These are phyloP conservation scores for Lactifluus echinatus DNA, from an alignment of 768 basidiomycete species.

Conservation along the genomic window DNA sequence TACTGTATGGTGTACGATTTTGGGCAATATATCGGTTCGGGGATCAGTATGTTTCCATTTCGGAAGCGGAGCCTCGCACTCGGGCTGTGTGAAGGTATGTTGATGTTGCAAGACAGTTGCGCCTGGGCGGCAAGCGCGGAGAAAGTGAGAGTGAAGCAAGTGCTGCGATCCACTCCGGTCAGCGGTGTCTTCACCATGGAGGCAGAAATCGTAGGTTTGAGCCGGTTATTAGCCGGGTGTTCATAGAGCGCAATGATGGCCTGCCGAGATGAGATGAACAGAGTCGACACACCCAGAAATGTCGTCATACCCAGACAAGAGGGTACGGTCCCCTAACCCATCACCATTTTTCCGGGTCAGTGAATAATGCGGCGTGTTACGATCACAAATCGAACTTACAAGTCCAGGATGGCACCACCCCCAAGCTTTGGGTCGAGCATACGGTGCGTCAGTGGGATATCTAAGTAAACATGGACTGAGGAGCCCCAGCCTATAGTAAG, in stretches of 20 bases:
- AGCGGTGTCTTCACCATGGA: constrained; percentile 70
- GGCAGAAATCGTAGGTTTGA: constrained; percentile 52
- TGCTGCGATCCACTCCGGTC: constrained; percentile 72
- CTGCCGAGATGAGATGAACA: constrained; percentile 29
- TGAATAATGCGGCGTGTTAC: neutral
- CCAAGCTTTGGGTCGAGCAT: constrained; percentile 74
- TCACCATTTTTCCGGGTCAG: neutral
- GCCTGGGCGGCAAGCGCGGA: constrained; percentile 61
- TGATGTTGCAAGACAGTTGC: constrained; percentile 61
- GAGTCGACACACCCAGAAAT: neutral
- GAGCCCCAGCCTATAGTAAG: no score
- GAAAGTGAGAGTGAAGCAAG: constrained; percentile 69
- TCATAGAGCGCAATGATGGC: constrained; percentile 75
- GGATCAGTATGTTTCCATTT: constrained; percentile 57
- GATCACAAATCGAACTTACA: constrained; percentile 41
- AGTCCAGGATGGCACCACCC: constrained; percentile 76
- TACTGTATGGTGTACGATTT: constrained; percentile 58
- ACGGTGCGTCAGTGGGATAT: constrained; percentile 58
- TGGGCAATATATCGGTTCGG: constrained; percentile 58
- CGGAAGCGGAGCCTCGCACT: constrained; percentile 69
- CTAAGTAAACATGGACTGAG: no score
- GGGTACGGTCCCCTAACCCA: constrained; percentile 69
- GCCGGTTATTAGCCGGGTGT: constrained; percentile 58
- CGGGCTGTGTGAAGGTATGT: constrained; percentile 35
- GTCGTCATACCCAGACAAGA: constrained; percentile 57